A percentile compares a stretch with the other conserved stretches of the same genome.
These are phyloP conservation scores for Candida coleopterorum DNA, from an alignment of 805 yeast species.

Conservation along the genomic window DNA sequence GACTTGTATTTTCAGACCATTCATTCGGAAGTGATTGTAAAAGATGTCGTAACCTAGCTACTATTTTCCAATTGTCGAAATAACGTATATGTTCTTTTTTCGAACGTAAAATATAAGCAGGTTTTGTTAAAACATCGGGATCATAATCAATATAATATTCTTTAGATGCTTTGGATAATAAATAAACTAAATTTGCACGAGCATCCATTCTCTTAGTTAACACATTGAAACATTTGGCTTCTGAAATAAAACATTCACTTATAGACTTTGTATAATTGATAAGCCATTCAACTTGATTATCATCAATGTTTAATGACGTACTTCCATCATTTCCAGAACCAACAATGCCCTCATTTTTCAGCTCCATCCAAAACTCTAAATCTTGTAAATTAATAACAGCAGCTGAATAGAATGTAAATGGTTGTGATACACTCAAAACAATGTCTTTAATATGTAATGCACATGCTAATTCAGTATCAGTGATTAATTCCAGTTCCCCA, in stretches of 20 bases:
- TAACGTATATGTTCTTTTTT: slow-evolving; percentile 70
- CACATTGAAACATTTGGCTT: slow-evolving; percentile 14
- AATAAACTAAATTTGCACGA: slow-evolving; percentile 38
- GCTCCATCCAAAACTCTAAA: slow-evolving; percentile 34
- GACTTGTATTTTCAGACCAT: slow-evolving; percentile 40
- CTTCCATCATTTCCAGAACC: slow-evolving; percentile 18
- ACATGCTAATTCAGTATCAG: slow-evolving; percentile 12
- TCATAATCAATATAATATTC: slow-evolving; percentile 62
- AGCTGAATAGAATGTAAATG: slow-evolving; percentile 18
- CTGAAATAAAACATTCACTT: slow-evolving; percentile 11
- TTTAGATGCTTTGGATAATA: slow-evolving; percentile 35
- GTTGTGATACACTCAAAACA: slow-evolving; percentile 2
- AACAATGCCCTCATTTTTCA: slow-evolving; percentile 12
- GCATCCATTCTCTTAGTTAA: slow-evolving; percentile 12
- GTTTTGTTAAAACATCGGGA: slow-evolving; percentile 85
- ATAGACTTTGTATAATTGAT: slow-evolving; percentile 13
- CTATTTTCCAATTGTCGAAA: slow-evolving; percentile 82
- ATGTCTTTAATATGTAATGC: slow-evolving; percentile 31
- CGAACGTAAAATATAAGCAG: slow-evolving; percentile 74
- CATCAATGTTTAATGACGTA: slow-evolving; percentile 16
- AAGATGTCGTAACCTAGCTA: slow-evolving; percentile 75
- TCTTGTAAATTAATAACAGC: slow-evolving; percentile 19
- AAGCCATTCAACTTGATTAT: slow-evolving; percentile 19
- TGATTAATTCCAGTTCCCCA: slow-evolving; percentile 4
- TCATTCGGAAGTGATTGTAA: slow-evolving; percentile 49